Base-by-base conservation (phyloP, 2,329 filamentous ascomycete species). In the Xylariaceae sp. region DNA sequence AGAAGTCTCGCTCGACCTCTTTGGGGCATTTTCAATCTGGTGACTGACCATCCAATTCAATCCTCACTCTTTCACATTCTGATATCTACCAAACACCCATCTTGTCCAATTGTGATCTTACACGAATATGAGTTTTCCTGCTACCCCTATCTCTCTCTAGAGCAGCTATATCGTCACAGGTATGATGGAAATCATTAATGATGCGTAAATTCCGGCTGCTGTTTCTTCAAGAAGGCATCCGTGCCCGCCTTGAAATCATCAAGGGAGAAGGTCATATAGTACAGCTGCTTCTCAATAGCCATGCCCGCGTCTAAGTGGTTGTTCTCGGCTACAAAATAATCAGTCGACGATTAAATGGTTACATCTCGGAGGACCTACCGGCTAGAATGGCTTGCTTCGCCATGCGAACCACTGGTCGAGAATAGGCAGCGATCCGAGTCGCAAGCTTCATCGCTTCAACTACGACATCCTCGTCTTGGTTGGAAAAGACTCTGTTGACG, bases 341-440 rank as follows among this genome's bases (percentile, higher is more conserved):
- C 50, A 65, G 62, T 61, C 55, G 52, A 59, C 54, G 15, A 2
- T 44, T 3, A 10, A 55, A 44, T 48, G n/a, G 15, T 4, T 11
- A 35, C 13, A 44, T 8, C 17, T 39, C 13, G 35, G 11, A 48
- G 11, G 9, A 60, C 61, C 3, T 59, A 65, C 63, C 63, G 1
- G 59, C 56, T 15, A 75, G 67, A 9, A 80, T 70, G 3, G 77
- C 76, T 62, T 77, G 72, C 66, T 79, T 80, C 8, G 74, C 77
- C 55, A 77, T 67, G 58, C 71, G 68, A 35, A 77, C 65, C 9
- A 76, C 76, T 17, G 76, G 73, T 44, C 68, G 71, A 2, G 75
- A 77, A 56, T 75, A 73, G 7, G 67, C 64, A 10, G 77, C 76
- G 52, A 80, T 74, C 51, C 69, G 71, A 48, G 67, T 67, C 5